Conservation (phyloP, 1,284 basidiomycete species). For the Mycosarcoma mackinlayi region DNA sequence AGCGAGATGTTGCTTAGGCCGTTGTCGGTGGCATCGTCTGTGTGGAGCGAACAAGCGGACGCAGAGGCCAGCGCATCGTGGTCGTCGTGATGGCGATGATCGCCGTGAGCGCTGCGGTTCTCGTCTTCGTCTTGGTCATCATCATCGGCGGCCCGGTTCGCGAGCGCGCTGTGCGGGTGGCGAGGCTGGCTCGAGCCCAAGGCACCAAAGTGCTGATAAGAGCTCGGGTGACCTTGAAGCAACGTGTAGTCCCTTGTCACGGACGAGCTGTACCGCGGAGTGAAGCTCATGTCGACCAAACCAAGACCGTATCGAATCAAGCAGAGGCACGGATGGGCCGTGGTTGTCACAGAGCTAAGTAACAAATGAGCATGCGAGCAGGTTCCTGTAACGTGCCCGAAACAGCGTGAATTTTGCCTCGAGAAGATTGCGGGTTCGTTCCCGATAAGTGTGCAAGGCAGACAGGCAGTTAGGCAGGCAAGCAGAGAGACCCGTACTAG, state of each 20-base stretch:
- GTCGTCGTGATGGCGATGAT: slow-evolving; percentile 20
- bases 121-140: slow-evolving; percentile 7
- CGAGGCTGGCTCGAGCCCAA: slow-evolving; percentile 14
- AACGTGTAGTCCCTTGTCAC: slow-evolving; percentile 48
- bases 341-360: no score
- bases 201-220: slow-evolving; percentile 45
- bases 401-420: no score
- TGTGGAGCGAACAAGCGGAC: slow-evolving; percentile 27
- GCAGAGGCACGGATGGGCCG: not conserved
- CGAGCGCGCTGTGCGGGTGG: slow-evolving; percentile 1
- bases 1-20: slow-evolving; percentile 44
- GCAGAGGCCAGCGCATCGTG: slow-evolving; percentile 11
- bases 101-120: slow-evolving; percentile 8
- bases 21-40: slow-evolving; percentile 28
- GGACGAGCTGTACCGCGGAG: slow-evolving; percentile 50
- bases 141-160: not conserved
- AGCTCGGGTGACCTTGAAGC: slow-evolving; percentile 46
- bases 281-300: slow-evolving; percentile 35
- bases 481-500: no score
- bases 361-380: no score
- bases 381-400: no score
- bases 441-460: no score
- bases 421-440: not conserved
- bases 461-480: no score
- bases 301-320: not conserved